These are phyloP conservation scores for Talaromyces sp. DNA, from an alignment of 2,329 filamentous ascomycete species.

Conservation along the genomic window DNA sequence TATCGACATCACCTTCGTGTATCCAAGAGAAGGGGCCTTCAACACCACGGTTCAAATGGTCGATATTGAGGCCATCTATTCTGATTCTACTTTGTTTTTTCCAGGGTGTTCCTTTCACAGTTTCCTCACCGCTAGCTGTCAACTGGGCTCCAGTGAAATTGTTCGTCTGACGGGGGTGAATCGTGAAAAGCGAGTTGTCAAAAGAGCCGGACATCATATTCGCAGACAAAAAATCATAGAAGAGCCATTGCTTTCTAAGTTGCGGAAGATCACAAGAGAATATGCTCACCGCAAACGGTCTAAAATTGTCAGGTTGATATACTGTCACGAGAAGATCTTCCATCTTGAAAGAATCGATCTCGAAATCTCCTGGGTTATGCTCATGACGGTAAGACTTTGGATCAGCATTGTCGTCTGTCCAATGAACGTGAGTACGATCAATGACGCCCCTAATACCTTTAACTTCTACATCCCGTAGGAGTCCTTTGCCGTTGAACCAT, in stretches of 20 bases:
- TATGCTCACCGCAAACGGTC: slow-evolving; percentile 93
- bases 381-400: slow-evolving; percentile 83
- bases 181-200: slow-evolving; percentile 93
- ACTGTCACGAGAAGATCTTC: slow-evolving; percentile 88
- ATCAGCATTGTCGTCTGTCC: slow-evolving; percentile 64
- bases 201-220: slow-evolving; percentile 95
- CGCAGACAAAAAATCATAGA: slow-evolving; percentile 93
- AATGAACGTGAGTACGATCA: slow-evolving; percentile 77
- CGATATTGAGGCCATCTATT: slow-evolving; percentile 89
- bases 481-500: slow-evolving; percentile 96
- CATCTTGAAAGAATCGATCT: slow-evolving; percentile 94
- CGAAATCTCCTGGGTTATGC: slow-evolving; percentile 88
- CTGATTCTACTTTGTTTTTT: slow-evolving; percentile 92
- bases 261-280: slow-evolving; percentile 93
- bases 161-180: slow-evolving; percentile 88
- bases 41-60: slow-evolving; percentile 89
- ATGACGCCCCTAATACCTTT: slow-evolving; percentile 89
- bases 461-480: slow-evolving; percentile 86
- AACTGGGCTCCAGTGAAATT: slow-evolving; percentile 64
- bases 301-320: slow-evolving; percentile 82
- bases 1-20: slow-evolving; percentile 92
- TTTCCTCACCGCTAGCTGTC: slow-evolving; percentile 51
- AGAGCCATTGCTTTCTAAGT: slow-evolving; percentile 90
- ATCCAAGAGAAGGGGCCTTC: slow-evolving; percentile 97
- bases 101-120: slow-evolving; percentile 69